Conservation (phyloP, 495 filamentous ascomycete species). For the Neurospora sp. region DNA sequence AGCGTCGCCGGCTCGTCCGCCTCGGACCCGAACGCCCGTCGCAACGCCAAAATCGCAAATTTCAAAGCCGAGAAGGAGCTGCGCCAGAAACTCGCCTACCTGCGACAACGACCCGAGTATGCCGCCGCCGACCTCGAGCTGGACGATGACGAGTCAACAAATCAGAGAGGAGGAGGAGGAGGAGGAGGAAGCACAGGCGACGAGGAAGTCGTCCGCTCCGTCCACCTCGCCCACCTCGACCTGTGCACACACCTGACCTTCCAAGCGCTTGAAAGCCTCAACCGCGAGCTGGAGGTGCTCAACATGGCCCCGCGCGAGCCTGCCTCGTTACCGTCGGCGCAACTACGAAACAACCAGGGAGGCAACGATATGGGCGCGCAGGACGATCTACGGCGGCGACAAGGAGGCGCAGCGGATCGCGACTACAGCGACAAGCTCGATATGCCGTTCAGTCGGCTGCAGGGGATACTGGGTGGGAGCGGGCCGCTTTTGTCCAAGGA, state of each 20-base stretch:
- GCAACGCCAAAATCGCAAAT: slow-evolving; percentile 75
- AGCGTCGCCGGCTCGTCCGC: slow-evolving; percentile 48
- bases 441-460: slow-evolving; percentile 3
- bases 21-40: slow-evolving; percentile 58
- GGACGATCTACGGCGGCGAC: slow-evolving; percentile 16
- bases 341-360: background rate
- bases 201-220: slow-evolving; percentile 65
- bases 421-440: slow-evolving; percentile 11
- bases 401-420: slow-evolving; percentile 37
- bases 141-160: slow-evolving; percentile 43
- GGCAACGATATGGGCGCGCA: background rate
- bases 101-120: slow-evolving; percentile 34
- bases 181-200: slow-evolving; percentile 49
- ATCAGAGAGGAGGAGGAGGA: slow-evolving; percentile 36
- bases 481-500: slow-evolving; percentile 73
- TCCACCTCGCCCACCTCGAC: slow-evolving; percentile 65
- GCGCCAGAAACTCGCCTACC: slow-evolving; percentile 62
- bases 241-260: slow-evolving; percentile 72
- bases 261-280: slow-evolving; percentile 71
- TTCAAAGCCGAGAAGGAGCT: slow-evolving; percentile 82
- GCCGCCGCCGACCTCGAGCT: slow-evolving; percentile 20
- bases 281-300: slow-evolving; percentile 74
- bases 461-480: slow-evolving; percentile 26
- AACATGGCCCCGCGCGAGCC: slow-evolving; percentile 51
- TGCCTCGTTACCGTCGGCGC: slow-evolving; percentile 21